Evolutionary conservation across 1,139 yeast genomes (phyloP), one percentile per base, ranked within the genome.

Genomic region (Saccharomyces hybrid): DNA sequence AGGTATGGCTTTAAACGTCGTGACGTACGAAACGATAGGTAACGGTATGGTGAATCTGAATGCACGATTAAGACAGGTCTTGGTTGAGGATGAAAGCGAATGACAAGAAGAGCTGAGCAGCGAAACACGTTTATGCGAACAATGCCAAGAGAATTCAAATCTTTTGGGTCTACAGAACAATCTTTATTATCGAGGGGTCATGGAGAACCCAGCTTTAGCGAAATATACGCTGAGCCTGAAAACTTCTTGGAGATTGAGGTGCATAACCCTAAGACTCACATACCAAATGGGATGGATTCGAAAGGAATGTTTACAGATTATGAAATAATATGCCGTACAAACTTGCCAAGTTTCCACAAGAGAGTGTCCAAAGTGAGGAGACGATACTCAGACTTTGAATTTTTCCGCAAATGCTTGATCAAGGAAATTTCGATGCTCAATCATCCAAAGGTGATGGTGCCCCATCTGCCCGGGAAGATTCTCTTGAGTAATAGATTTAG

Each of bases 191-290:
- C 64, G 11, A 56, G 53, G 29, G 59, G 60, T 14, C 66, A 64
- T 60, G 81, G 79, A 60, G 79, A 76, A 59, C 95, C 87, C 68
- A 79, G 89, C 8, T 84, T 84, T 69, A 88, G 82, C 60, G 96
- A 89, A 64, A 79, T 88, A 49, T 93, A 93, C 65, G 96, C 95
- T 0, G 96, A 88, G 62, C 98, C 98, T 0, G 99, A 93, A 70
- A 89, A 90, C 71, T 89, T 90, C 65, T 77, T 93, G 49, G 99
- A 93, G 71, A 84, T 95, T 46, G 98, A 91, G 70, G 96, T 82
- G 54, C 56, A 75, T 55, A 59, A 61, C 48, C 67, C 68, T 2
- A 61, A 62, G 51, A 68, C 71, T 26, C 68, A 69, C 55, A 58
- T 58, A 26, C 90, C 97, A 0, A 95, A 87, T 64, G 88, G 88